A percentile compares a stretch with the other conserved stretches of the same genome.
Conservation (phyloP, 139 green algal species). For the Chlorella vulgaris region DNA sequence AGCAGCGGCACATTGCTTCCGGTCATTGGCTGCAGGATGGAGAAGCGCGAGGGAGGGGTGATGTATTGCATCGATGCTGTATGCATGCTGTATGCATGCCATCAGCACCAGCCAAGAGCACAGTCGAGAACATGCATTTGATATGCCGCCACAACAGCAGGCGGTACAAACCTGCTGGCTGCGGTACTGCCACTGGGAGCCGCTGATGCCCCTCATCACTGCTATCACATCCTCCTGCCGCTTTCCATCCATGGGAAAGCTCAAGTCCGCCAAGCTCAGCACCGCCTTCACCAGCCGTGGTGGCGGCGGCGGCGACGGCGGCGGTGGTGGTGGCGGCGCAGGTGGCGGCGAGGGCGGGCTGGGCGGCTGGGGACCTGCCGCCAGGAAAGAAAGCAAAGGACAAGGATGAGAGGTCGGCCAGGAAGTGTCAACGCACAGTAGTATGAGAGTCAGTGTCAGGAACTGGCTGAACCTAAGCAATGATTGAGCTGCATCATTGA, state of each 20-base stretch:
- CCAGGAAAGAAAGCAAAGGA: no score
- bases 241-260: not conserved
- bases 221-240: not conserved
- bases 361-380: no score
- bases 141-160: no score
- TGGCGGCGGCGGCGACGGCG: not conserved
- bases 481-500: no score
- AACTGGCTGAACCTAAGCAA: no score
- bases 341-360: not conserved
- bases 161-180: not conserved
- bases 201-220: not conserved
- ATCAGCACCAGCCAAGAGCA: no score
- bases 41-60: no score
- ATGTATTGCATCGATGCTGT: not conserved
- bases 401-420: no score
- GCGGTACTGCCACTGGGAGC: not conserved
- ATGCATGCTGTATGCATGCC: not conserved
- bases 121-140: no score
- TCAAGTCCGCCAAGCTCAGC: not conserved
- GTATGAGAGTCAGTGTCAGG: no score
- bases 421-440: no score
- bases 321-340: not conserved
- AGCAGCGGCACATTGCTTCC: not conserved
- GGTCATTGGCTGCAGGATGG: not conserved
- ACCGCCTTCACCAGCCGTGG: not conserved